Evolutionary conservation across 768 basidiomycete genomes (phyloP), one percentile per base, ranked within the genome.

Genomic region (Lactarius hatsudake): DNA sequence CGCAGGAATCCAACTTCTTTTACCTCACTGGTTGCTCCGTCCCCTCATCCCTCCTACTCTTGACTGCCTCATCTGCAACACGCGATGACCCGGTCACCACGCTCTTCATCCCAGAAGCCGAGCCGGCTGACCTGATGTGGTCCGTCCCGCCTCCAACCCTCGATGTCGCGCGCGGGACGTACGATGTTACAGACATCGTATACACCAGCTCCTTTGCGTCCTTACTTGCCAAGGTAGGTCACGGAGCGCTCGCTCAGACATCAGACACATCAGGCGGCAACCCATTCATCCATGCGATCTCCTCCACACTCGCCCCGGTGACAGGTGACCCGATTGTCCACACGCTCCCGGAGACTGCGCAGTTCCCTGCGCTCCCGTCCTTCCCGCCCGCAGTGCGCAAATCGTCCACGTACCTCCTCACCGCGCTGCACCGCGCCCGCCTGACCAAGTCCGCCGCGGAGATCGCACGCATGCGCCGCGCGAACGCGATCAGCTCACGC

Each of bases 91-190:
- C 74, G 0, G 79, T 84, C 8, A 81, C 80, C 8, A 84, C 87
- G 7, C 81, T 98, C 40, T 94, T 91, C 76, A 88, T 97, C 64
- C 93, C 94, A 1, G 82, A 90, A 63, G 84, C 86, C 23, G 86
- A 89, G 61, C 79, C 86, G 4, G 86, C 80, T 0, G 90, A 92
- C 73, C 76, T 93, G 61, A 87, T 97, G 87, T 98, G 96, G 96
- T 90, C 88, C 9, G 86, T 91, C 3, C 87, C 93, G 17, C 94
- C 94, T 0, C 88, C 88, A 0, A 86, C 90, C 0, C 78, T 89
- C 0, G 76, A 85, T 17, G 81, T 84, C 36, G 86, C 86, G 3
- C 79, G 82, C 15, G 68, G 75, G 20, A 81, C 82, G 15, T 82
- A 90, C 71, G 83, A 89, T 42, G 84, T 87, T 18, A 85, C 91